phyloP scores from a whole-genome alignment of 2,329 filamentous ascomycete species.

The Talaromyces sp. region DNA sequence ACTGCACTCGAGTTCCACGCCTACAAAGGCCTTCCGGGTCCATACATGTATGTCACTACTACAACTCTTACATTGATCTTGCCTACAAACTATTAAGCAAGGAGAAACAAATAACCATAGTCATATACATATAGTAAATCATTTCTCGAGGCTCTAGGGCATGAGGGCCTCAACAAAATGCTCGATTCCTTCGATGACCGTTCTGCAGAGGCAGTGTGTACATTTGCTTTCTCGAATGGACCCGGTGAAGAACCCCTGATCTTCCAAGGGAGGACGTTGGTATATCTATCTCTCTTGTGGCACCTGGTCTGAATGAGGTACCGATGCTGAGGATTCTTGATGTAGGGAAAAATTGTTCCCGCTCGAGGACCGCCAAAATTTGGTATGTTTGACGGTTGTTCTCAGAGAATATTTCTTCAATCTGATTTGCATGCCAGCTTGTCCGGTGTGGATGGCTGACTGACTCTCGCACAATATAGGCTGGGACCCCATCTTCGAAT shows the following conservation, averaged over 20 bases:
- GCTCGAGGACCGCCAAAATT: conserved; percentile 77
- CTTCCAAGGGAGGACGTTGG: conserved; percentile 86
- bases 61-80: background rate
- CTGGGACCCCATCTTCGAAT: conserved; percentile 96
- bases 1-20: conserved; percentile 92
- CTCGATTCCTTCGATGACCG: conserved; percentile 87
- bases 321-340: background rate
- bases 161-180: conserved; percentile 82
- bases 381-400: conserved; percentile 51
- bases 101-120: background rate
- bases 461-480: conserved; percentile 50
- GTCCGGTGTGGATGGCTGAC: background rate
- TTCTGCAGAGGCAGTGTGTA: conserved; percentile 88
- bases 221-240: conserved; percentile 85
- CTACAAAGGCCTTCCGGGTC: conserved; percentile 83
- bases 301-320: background rate
- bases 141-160: conserved; percentile 81
- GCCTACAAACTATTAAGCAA: background rate
- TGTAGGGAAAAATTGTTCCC: conserved; percentile 74
- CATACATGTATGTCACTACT: conserved; percentile 73
- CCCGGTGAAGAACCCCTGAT: conserved; percentile 79
- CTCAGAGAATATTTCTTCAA: background rate
- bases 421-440: background rate
- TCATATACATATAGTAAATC: conserved; percentile 66
- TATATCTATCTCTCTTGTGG: conserved; percentile 31